phyloP scores from a whole-genome alignment of 768 basidiomycete genomes.

The Boletus coccyginus region DNA sequence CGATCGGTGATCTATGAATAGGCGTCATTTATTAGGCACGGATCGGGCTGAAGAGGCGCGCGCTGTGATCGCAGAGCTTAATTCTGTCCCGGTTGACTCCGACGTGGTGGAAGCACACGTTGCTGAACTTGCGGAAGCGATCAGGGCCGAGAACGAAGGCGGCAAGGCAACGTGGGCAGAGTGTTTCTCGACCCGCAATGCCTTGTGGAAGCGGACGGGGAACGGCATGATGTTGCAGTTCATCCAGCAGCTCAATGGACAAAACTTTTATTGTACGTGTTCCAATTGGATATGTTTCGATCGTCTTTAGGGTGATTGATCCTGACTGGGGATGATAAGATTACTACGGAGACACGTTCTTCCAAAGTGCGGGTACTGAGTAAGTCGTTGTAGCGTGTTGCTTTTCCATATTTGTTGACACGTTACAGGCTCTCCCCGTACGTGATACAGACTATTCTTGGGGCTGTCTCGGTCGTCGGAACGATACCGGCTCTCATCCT shows the following conservation, averaged over 20 bases:
- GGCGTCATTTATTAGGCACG: constrained; percentile 8
- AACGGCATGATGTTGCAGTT: constrained; percentile 18
- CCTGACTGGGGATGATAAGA: constrained; percentile 2
- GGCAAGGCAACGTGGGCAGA: constrained; percentile 15
- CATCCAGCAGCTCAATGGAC: constrained; percentile 15
- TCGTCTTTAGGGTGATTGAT: not conserved
- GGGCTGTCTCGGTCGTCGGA: constrained; percentile 69
- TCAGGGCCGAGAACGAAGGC: constrained; percentile 16
- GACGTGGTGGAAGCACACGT: constrained; percentile 11
- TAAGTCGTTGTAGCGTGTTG: constrained; percentile 24
- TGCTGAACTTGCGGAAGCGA: constrained; percentile 13
- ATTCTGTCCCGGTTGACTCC: constrained; percentile 12
- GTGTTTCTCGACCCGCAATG: constrained; percentile 16
- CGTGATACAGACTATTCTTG: constrained; percentile 69
- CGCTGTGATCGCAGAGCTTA: constrained; percentile 13
- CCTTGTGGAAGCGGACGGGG: constrained; percentile 17
- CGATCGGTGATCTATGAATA: not conserved
- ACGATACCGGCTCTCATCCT: constrained; percentile 65
- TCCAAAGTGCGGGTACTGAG: constrained; percentile 61
- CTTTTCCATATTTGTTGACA: not conserved
- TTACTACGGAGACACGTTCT: constrained; percentile 18
- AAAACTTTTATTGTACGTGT: constrained; percentile 18
- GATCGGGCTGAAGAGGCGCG: constrained; percentile 4
- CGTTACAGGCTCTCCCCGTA: constrained; percentile 54
- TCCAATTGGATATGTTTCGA: not conserved